Evolutionary conservation across 257 asterid genomes (phyloP).

Genomic region (Solanum neorickii): DNA sequence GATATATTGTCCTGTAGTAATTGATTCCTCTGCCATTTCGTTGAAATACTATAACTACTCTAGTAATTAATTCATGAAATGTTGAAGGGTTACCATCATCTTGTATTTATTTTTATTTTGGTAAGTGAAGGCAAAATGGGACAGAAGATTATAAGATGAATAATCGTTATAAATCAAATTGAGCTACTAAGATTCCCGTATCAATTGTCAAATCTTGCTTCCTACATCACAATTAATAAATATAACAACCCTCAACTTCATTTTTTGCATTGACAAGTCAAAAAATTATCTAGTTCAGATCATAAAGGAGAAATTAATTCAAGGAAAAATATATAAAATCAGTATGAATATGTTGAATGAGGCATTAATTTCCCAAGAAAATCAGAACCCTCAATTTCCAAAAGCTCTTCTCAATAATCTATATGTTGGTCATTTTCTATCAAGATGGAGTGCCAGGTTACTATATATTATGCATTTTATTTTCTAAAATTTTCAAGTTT

Average conservation of each 20-base stretch:
- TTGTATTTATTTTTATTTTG: not conserved
- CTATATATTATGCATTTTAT: not conserved
- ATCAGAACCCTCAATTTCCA: conserved; percentile 15
- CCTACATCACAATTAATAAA: not conserved
- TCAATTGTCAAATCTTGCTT: not conserved
- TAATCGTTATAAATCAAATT: no score
- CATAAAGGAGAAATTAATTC: not conserved
- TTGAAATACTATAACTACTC: not conserved
- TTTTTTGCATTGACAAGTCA: not conserved
- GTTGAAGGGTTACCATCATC: not conserved
- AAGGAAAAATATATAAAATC: not conserved
- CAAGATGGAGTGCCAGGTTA: conserved; percentile 99
- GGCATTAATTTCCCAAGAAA: conserved; percentile 10
- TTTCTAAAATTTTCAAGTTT: not conserved
- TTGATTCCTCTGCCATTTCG: not conserved
- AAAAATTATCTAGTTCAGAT: not conserved
- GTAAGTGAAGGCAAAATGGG: not conserved
- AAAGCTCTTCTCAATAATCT: conserved; percentile 41
- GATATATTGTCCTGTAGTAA: not conserved
- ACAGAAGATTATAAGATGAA: not conserved
- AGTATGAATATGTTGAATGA: conserved; percentile 1
- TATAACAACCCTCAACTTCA: not conserved
- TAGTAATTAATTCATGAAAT: not conserved
- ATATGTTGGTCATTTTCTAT: conserved; percentile 74
- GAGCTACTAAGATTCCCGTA: not conserved